Evolutionary conservation across 148 eudicot species (phyloP).

Genomic region (Fagopyrum tataricum): DNA sequence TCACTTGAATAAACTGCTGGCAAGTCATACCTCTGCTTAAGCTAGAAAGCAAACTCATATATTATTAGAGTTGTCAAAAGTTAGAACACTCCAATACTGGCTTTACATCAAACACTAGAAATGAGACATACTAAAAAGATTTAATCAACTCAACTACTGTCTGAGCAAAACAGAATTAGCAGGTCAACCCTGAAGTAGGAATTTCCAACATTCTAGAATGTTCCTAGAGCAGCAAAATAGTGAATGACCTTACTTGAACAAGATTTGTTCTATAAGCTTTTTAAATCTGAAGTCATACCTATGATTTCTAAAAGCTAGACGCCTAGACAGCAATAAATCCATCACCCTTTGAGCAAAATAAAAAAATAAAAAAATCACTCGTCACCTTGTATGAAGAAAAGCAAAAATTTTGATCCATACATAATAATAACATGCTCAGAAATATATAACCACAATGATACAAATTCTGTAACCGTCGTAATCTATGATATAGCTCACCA

Average conservation of each 20-base stretch:
- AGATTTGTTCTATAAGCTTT: background rate
- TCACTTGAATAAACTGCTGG: background rate
- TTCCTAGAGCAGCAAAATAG: background rate
- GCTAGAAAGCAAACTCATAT: too few species aligned
- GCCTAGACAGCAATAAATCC: too few species aligned
- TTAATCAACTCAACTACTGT: too few species aligned
- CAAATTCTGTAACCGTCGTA: background rate
- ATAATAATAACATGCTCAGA: background rate
- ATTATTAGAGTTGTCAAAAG: too few species aligned
- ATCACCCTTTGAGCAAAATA: too few species aligned
- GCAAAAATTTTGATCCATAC: background rate
- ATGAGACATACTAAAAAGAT: too few species aligned
- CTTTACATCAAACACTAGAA: too few species aligned
- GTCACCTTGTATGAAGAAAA: background rate
- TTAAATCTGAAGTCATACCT: background rate
- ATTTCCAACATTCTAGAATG: background rate
- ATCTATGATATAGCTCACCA: background rate
- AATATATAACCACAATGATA: background rate
- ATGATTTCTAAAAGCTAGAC: background rate
- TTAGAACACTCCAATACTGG: too few species aligned
- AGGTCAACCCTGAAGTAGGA: too few species aligned
- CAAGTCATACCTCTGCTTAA: too few species aligned
- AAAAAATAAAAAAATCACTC: background rate
- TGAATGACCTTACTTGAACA: background rate
- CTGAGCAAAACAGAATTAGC: too few species aligned